phyloP scores from a whole-genome alignment of 345 rosid genomes.

The Hibiscus trionum region DNA sequence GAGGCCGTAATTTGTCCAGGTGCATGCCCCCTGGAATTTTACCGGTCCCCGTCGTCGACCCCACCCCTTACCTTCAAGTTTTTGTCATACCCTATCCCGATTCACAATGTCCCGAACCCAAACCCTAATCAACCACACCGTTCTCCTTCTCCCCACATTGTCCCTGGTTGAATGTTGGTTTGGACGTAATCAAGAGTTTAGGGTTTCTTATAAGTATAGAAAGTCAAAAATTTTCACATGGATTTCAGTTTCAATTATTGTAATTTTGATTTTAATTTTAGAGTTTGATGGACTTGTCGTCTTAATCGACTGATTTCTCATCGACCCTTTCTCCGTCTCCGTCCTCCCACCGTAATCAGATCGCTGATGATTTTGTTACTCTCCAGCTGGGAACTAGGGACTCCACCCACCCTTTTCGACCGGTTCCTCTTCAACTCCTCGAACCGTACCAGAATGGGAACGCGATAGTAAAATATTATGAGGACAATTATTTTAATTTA shows the following conservation, averaged over 20 bases:
- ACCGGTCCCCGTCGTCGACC: neutral
- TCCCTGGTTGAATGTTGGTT: neutral
- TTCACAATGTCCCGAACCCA: neutral
- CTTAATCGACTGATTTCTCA: neutral
- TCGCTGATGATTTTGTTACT: slow-evolving; percentile 9
- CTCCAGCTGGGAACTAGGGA: slow-evolving; percentile 7
- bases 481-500: no score
- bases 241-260: neutral
- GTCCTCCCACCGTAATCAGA: neutral
- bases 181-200: no score
- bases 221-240: neutral
- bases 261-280: neutral
- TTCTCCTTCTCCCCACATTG: no score
- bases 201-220: neutral
- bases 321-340: slow-evolving; percentile 5
- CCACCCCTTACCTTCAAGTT: neutral
- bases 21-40: neutral
- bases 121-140: no score
- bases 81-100: neutral
- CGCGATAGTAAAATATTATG: no score
- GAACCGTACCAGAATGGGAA: slow-evolving; percentile 24
- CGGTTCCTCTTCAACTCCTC: slow-evolving; percentile 4
- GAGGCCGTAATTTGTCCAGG: neutral
- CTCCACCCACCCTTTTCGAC: neutral
- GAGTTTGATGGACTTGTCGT: neutral